Evolutionary conservation across 176 grass and related monocot species (phyloP), one percentile per base, ranked within the genome.

Genomic region (Rhynchospora breviuscula): DNA sequence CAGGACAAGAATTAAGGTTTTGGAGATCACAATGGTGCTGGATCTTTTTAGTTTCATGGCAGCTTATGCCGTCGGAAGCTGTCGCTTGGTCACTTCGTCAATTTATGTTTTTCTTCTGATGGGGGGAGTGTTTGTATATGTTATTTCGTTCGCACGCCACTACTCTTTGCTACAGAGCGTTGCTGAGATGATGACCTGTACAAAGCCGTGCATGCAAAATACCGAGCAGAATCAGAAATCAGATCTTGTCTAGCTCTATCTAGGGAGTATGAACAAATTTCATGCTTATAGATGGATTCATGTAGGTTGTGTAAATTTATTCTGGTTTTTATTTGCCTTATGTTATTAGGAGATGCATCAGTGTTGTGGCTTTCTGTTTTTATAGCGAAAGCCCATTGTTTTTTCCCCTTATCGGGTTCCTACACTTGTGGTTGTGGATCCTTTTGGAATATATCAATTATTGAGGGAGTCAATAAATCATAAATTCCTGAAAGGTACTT

Each of bases 1-100:
- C 1, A 6, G 5, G 33, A 82, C 67, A 14, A 85, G 78, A 5
- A 26, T 92, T 9, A 10, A 85, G 45, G 87, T 83, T 0, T 25
- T 92, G 82, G 82, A 92, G n/a, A 67, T 83, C 0, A 85, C 90
- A 18, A 89, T 92, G 87, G 82, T 92, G n/a, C 85, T 89, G 46
- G 71, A 92, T 29, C 82, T 92, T 25, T 19, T 92, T 49, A 43
- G 48, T 58, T 88, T 92, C 31, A 79, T 89, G 68, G 85, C 76
- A 14, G 81, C 87, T 43, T 92, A 89, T 57, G 85, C 87, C 10
- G 87, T 17, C 8, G 90, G 90, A 59, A 92, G 90, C 54, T 71
- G 62, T 22, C 68, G 90, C n/a, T 82, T 59, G 67, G 15, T 89
- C 18, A 48, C 18, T 25, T 85, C 90, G 13, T 87, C 87, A 2